Conservation (phyloP, 495 filamentous ascomycete genomes). For the Darksidea phi region DNA sequence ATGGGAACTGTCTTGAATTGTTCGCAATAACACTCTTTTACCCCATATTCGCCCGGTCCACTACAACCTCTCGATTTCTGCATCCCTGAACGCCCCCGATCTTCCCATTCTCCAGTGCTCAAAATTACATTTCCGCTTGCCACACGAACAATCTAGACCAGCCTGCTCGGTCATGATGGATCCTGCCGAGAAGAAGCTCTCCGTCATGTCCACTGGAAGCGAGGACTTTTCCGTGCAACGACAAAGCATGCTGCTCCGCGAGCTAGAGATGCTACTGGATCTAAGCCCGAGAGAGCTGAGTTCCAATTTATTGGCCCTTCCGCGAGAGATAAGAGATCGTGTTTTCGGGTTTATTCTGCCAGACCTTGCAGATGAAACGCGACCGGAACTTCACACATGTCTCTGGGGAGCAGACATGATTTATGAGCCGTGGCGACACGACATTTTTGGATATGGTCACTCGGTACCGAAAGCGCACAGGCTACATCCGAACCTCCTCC, state of each 20-base stretch:
- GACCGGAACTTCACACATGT: constrained; percentile 28
- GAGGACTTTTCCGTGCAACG: constrained; percentile 26
- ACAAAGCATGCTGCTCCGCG: constrained; percentile 21
- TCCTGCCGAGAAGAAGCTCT: neutral
- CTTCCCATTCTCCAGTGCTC: too few species aligned
- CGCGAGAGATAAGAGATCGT: constrained; percentile 14
- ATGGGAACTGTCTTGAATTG: too few species aligned
- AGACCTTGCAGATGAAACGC: neutral
- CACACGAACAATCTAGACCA: neutral
- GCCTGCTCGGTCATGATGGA: too few species aligned
- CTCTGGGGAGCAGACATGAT: constrained; percentile 28
- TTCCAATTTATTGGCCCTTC: constrained; percentile 22
- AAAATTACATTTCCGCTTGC: neutral
- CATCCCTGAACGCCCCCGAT: too few species aligned
- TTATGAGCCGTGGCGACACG: constrained; percentile 28
- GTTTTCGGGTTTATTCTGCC: constrained; percentile 21
- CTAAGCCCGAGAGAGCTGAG: constrained; percentile 20
- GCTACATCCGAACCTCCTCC: constrained; percentile 20
- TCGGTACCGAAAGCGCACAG: constrained; percentile 9
- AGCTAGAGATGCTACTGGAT: constrained; percentile 26
- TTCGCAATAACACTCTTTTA: too few species aligned
- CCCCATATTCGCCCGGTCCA: too few species aligned
- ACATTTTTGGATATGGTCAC: constrained; percentile 22
- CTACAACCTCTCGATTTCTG: too few species aligned
- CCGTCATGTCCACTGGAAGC: neutral